Percentiles rank a stretch among this genome's conserved stretches.
These are phyloP conservation scores for Oligophagozyma castellii DNA, from an alignment of 1,139 yeast species.

Conservation along the genomic window DNA sequence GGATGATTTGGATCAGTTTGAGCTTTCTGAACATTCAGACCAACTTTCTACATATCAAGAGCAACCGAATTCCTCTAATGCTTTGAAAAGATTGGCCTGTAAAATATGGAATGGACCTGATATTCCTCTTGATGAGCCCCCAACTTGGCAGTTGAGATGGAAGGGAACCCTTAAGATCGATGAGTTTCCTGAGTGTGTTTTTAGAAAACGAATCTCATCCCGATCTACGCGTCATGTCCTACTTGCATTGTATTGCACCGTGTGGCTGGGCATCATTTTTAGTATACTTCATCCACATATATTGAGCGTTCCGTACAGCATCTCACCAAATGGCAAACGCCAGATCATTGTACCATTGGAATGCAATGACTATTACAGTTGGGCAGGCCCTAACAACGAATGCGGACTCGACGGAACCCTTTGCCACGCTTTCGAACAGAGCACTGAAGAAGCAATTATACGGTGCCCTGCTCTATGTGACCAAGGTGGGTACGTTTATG, in stretches of 20 bases:
- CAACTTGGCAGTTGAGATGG: constrained; percentile 20
- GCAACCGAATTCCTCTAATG: too few species aligned
- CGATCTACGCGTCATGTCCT: constrained; percentile 21
- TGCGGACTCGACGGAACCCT: constrained; percentile 62
- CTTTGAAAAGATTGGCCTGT: constrained; percentile 8
- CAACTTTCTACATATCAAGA: too few species aligned
- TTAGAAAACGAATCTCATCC: constrained; percentile 25
- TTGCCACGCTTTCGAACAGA: constrained; percentile 36
- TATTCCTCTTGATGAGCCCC: constrained; percentile 35
- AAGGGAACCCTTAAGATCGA: constrained; percentile 27
- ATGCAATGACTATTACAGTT: constrained; percentile 36
- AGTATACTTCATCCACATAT: constrained; percentile 19
- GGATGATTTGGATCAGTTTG: too few species aligned
- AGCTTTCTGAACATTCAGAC: too few species aligned
- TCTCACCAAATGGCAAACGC: constrained; percentile 9
- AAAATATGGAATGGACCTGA: constrained; percentile 41
- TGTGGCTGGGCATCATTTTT: constrained; percentile 20
- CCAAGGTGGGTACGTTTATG: constrained; percentile 61
- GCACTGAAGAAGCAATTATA: constrained; percentile 43
- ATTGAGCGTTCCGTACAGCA: constrained; percentile 16
- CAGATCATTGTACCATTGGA: constrained; percentile 26
- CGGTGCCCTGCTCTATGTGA: constrained; percentile 87
- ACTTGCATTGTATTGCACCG: constrained; percentile 27
- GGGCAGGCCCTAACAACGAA: constrained; percentile 62
- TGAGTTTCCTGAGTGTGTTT: constrained; percentile 28